Evolutionary conservation across 2,329 filamentous ascomycete genomes (phyloP).

Genomic region (Botrytis cinerea): DNA sequence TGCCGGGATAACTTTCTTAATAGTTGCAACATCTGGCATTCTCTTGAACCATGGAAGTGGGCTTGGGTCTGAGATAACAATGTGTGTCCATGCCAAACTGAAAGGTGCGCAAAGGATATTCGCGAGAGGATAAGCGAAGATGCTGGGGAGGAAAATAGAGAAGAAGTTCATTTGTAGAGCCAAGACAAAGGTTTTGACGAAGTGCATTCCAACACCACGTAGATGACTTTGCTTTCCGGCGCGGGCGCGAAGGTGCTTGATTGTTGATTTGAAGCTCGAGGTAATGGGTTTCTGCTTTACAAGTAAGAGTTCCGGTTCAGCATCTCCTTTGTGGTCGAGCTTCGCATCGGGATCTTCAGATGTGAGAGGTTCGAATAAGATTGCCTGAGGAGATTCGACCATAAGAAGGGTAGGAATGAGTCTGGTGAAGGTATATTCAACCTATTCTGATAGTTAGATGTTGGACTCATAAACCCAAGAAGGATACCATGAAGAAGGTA

Average conservation of each 20-base stretch:
- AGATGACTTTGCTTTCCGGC: constrained; percentile 67
- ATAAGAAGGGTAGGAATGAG: constrained; percentile 63
- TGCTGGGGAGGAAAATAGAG: constrained; percentile 45
- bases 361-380: constrained; percentile 49
- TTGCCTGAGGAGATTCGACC: constrained; percentile 58
- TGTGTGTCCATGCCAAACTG: constrained; percentile 80
- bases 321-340: constrained; percentile 37
- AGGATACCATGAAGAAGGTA: neutral
- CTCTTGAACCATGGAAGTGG: constrained; percentile 62
- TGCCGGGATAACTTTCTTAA: constrained; percentile 69
- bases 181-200: constrained; percentile 49
- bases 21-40: constrained; percentile 65
- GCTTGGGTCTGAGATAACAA: constrained; percentile 73
- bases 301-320: constrained; percentile 47
- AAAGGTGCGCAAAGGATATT: constrained; percentile 66
- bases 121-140: constrained; percentile 56
- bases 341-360: constrained; percentile 41
- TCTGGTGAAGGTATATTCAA: constrained; percentile 59
- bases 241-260: constrained; percentile 61
- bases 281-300: constrained; percentile 61
- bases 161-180: constrained; percentile 42
- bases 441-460: constrained; percentile 34
- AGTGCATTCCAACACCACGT: constrained; percentile 62
- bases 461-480: neutral
- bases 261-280: constrained; percentile 56